Conservation (phyloP, 2,329 filamentous ascomycete genomes). For the Amesomyces nigricolor region DNA sequence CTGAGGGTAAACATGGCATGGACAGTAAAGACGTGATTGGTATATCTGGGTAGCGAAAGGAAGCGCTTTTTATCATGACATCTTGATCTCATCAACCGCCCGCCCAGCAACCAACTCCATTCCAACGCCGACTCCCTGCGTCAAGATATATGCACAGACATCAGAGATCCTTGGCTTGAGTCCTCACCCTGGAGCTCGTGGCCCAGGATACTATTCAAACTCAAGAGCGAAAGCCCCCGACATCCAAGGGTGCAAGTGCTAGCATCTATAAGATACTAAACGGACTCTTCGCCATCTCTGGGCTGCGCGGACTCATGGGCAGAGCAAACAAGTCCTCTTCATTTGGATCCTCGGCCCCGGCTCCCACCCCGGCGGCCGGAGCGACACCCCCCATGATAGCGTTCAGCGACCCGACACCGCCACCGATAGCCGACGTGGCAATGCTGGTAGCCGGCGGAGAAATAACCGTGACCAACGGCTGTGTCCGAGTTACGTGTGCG, state of each 20-base stretch:
- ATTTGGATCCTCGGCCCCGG: constrained; percentile 41
- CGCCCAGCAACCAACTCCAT: neutral
- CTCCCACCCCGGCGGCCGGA: constrained; percentile 29
- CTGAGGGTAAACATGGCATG: too few relatives aligned
- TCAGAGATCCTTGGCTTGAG: too few relatives aligned
- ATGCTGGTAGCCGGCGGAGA: constrained; percentile 60
- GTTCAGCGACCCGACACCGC: constrained; percentile 35
- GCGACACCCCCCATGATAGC: constrained; percentile 36
- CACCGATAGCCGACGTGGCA: constrained; percentile 48
- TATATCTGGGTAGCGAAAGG: neutral
- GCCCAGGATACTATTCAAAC: neutral
- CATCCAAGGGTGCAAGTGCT: neutral
- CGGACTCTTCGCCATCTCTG: constrained; percentile 78
- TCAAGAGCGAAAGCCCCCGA: neutral
- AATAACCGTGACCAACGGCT: constrained; percentile 31
- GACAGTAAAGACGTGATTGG: too few relatives aligned
- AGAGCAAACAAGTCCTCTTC: constrained; percentile 84
- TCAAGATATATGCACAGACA: too few relatives aligned
- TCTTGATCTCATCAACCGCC: too few relatives aligned
- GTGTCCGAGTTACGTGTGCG: constrained; percentile 16
- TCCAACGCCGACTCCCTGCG: too few relatives aligned
- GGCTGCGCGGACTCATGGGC: constrained; percentile 78
- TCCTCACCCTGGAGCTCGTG: too few relatives aligned
- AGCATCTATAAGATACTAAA: constrained; percentile 52
- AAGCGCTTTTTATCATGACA: neutral